These are phyloP conservation scores for Kentomonas sorsogonicus DNA, from an alignment of 208 protist genomes.

Conservation along the genomic window DNA sequence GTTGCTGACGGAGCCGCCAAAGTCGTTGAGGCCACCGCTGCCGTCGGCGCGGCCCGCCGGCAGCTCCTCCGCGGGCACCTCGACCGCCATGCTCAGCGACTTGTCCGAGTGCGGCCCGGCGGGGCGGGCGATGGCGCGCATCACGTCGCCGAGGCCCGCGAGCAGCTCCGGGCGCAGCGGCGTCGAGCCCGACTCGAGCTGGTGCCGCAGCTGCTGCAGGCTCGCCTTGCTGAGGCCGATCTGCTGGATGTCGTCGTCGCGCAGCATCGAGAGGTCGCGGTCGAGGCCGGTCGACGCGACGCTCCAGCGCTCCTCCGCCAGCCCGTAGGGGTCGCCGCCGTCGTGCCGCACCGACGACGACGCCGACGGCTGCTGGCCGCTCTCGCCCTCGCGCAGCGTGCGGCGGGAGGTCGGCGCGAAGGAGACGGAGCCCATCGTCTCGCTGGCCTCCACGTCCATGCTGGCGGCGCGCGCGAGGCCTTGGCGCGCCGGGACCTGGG, in stretches of 20 bases:
- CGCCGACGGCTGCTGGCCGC: no score
- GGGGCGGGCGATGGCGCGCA: slow-evolving; percentile 12
- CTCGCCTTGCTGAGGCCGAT: slow-evolving; percentile 54
- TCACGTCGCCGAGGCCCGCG: slow-evolving; percentile 29
- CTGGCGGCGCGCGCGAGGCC: slow-evolving; percentile 14
- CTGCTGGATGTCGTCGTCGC: not conserved
- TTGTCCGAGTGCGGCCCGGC: slow-evolving; percentile 18
- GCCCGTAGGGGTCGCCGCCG: slow-evolving; percentile 10
- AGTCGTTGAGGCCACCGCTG: not conserved
- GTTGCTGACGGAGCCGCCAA: not conserved
- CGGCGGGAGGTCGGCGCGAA: no score
- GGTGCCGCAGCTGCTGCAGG: slow-evolving; percentile 42
- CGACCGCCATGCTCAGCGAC: slow-evolving; percentile 32
- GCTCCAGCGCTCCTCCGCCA: slow-evolving; percentile 55
- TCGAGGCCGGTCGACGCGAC: slow-evolving; percentile 28
- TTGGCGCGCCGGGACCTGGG: not conserved
- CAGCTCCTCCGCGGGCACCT: slow-evolving; percentile 25
- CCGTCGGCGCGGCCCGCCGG: slow-evolving; percentile 11
- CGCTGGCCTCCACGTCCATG: slow-evolving; percentile 35
- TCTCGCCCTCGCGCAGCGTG: no score
- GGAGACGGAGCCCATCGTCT: no score
- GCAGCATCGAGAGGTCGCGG: slow-evolving; percentile 4
- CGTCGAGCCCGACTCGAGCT: slow-evolving; percentile 47
- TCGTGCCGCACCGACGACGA: slow-evolving; percentile 12
- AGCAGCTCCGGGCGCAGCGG: slow-evolving; percentile 54